Conservation (phyloP, 2,329 filamentous ascomycete species). For the Aspergillus brunneoviolaceus region DNA sequence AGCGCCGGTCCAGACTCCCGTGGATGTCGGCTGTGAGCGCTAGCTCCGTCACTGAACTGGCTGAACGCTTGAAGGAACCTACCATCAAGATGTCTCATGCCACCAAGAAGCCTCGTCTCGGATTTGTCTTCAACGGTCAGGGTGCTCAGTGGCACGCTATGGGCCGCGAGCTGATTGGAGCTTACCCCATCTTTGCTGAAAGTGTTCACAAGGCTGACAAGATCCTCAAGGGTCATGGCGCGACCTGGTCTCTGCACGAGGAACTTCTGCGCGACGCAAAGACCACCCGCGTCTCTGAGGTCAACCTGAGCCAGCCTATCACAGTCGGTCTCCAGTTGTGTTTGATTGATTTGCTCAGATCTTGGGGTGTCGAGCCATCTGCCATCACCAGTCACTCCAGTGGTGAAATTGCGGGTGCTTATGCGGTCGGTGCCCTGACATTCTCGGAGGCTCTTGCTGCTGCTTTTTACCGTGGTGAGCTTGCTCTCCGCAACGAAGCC, state of each 20-base stretch:
- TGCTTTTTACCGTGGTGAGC: too few species aligned
- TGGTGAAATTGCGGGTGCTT: conserved; percentile 46
- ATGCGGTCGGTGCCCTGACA: conserved; percentile 31
- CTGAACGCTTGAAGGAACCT: not conserved
- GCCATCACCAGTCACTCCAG: conserved; percentile 32
- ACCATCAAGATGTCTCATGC: conserved; percentile 32
- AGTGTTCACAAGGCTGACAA: not conserved
- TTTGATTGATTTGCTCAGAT: conserved; percentile 29
- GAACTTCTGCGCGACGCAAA: not conserved
- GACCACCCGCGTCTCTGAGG: conserved; percentile 5
- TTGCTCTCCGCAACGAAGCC: not conserved
- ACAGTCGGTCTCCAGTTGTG: conserved; percentile 33
- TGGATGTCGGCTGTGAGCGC: not conserved
- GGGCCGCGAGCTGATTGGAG: conserved; percentile 31
- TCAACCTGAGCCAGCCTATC: conserved; percentile 30
- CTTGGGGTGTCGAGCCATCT: conserved; percentile 25
- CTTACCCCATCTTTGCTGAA: not conserved
- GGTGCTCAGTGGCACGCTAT: conserved; percentile 40
- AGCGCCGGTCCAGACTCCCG: conserved; percentile 2
- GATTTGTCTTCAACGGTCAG: conserved; percentile 23
- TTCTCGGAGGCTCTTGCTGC: too few species aligned
- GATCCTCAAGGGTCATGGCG: conserved; percentile 24
- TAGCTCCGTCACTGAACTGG: not conserved
- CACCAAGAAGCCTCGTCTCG: conserved; percentile 23
- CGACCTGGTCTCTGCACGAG: conserved; percentile 20